Base-by-base conservation (phyloP, 1,284 basidiomycete species). In the Tylopilus sp. region DNA sequence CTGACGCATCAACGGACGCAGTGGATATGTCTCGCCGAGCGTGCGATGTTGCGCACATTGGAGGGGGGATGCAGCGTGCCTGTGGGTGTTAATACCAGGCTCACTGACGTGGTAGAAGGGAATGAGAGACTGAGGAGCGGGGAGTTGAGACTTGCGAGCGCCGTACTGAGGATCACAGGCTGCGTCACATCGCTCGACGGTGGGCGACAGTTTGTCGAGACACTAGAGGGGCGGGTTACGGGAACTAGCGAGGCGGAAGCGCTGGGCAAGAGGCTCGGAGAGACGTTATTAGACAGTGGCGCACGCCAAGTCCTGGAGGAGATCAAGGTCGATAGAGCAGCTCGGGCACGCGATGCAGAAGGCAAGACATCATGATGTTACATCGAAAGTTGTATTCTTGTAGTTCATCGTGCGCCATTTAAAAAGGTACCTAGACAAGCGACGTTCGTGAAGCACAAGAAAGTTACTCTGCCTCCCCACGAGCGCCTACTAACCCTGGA, bases 61-160 rank as follows among this genome's bases (percentile, higher is more conserved):
- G 96, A 99, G 68, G 97, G 97, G 11, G 97, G 95, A 25, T 99
- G 97, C 69, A 95, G 90, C 52, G 93, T 99, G 1, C 97, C 96
- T 0, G 94, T 98, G n/a, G 95, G 96, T 15, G 86, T 92, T 28
- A 75, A 79, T 50, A 86, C 82, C 40, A 67, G 65, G 45, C 60
- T 84, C 53, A 60, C 52, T 1, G 44, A 55, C 0, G 51, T 62
- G 2, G 46, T 59, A 9, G 59, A 59, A 29, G 60, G 58, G 2
- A 19, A 44, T 0, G 57, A 62, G 65, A 62, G 49, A 64, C 55
- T 55, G 65, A 67, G 35, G 57, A 64, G 48, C 55, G 61, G 42
- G 59, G 62, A 51, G 51, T 6, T 53, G 26, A 64, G 48, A 61
- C 54, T 55, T 57, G 67, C 50, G 60, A 63, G 50, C 56, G 61